Evolutionary conservation across 176 grass and related monocot species (phyloP).

Genomic region (Bromus sterilis): DNA sequence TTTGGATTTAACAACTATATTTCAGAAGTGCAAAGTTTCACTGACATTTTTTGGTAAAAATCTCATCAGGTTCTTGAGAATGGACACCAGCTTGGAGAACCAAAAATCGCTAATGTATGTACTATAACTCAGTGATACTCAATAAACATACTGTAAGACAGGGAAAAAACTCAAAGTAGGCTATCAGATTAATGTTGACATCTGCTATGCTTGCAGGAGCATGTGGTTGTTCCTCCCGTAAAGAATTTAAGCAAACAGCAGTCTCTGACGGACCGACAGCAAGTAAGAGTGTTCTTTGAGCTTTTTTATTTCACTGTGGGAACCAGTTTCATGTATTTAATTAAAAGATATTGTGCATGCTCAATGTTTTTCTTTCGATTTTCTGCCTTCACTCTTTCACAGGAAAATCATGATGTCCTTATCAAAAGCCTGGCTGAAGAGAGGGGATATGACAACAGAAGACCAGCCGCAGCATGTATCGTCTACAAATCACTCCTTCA

Average conservation of each 20-base stretch:
- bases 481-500: slow-evolving; percentile 81
- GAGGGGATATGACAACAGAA: slow-evolving; percentile 61
- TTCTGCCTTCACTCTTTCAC: slow-evolving; percentile 21
- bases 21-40: slow-evolving; percentile 17
- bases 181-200: slow-evolving; percentile 4
- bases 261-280: slow-evolving; percentile 64
- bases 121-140: slow-evolving; percentile 1
- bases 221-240: slow-evolving; percentile 26
- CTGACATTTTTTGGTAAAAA: slow-evolving; percentile 17
- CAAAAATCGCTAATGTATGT: slow-evolving; percentile 30
- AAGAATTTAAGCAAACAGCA: slow-evolving; percentile 83
- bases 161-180: neutral
- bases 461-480: slow-evolving; percentile 69
- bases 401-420: slow-evolving; percentile 93
- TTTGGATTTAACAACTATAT: neutral
- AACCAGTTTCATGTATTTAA: neutral
- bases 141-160: slow-evolving; percentile 24
- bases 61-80: slow-evolving; percentile 44
- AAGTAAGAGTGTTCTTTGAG: slow-evolving; percentile 39
- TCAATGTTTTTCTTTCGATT: slow-evolving; percentile 22
- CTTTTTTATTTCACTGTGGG: neutral
- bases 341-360: neutral
- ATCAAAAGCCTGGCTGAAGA: slow-evolving; percentile 75
- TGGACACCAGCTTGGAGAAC: slow-evolving; percentile 31
- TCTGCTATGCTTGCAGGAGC: slow-evolving; percentile 53